Percentiles rank a stretch among this genome's conserved stretches.
These are phyloP conservation scores for Sisymbrium irio DNA, from an alignment of 345 rosid genomes.

Conservation along the genomic window DNA sequence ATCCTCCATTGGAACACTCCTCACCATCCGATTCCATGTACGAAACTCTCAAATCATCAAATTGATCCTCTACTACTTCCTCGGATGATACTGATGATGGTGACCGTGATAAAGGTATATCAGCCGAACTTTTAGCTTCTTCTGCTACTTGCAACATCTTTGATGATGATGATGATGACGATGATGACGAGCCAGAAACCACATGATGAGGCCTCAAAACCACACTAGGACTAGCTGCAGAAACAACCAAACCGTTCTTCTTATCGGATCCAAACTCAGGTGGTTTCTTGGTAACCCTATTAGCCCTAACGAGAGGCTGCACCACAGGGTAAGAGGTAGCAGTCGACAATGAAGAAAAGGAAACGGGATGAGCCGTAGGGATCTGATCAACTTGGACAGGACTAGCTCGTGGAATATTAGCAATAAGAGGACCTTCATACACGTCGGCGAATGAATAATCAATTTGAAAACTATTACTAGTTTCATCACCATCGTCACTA, in stretches of 20 bases:
- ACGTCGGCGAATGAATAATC: slow-evolving; percentile 75
- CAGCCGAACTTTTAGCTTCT: slow-evolving; percentile 20
- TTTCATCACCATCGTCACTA: slow-evolving; percentile 38
- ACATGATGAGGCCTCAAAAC: slow-evolving; percentile 18
- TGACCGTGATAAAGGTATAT: slow-evolving; percentile 12
- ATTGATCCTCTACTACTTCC: neutral
- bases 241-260: neutral
- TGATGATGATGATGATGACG: slow-evolving; percentile 4
- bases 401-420: slow-evolving; percentile 54
- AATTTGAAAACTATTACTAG: slow-evolving; percentile 19
- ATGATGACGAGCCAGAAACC: slow-evolving; percentile 33
- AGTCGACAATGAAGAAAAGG: slow-evolving; percentile 33
- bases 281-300: slow-evolving; percentile 22
- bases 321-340: slow-evolving; percentile 51
- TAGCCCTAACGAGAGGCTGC: slow-evolving; percentile 49
- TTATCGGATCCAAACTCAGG: slow-evolving; percentile 15
- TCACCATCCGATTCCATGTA: slow-evolving; percentile 34
- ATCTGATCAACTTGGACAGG: slow-evolving; percentile 61
- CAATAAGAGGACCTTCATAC: slow-evolving; percentile 65
- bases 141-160: slow-evolving; percentile 31
- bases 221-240: slow-evolving; percentile 22
- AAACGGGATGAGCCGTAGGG: slow-evolving; percentile 56
- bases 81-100: slow-evolving; percentile 5
- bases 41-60: slow-evolving; percentile 17
- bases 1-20: slow-evolving; percentile 35